phyloP scores from a whole-genome alignment of 2,329 filamentous ascomycete genomes.

The Colletotrichum lentis region DNA sequence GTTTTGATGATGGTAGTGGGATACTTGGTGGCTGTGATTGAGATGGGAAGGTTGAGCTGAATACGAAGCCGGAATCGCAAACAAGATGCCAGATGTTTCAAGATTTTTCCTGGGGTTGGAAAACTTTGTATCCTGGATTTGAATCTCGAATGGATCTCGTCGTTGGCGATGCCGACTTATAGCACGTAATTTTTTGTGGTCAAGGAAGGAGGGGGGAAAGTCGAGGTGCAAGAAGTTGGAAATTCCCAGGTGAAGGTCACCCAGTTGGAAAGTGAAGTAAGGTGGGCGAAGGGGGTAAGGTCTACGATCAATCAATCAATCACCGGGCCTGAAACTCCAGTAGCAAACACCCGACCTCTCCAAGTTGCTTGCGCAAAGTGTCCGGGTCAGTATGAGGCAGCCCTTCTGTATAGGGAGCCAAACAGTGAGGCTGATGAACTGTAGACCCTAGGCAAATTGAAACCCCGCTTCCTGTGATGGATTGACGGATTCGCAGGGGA shows the following conservation, averaged over 20 bases:
- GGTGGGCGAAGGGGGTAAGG: slow-evolving; percentile 8
- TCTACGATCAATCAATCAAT: slow-evolving; percentile 35
- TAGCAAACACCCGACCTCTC: slow-evolving; percentile 28
- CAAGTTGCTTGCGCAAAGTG: slow-evolving; percentile 23
- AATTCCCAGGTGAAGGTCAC: slow-evolving; percentile 8
- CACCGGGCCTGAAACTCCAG: slow-evolving; percentile 26
- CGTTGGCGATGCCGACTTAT: slow-evolving; percentile 13
- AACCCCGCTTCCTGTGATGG: slow-evolving; percentile 7
- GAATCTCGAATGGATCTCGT: not conserved
- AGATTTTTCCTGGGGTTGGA: not conserved
- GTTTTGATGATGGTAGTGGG: not conserved
- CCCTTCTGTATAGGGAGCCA: slow-evolving; percentile 13
- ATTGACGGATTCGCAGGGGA: slow-evolving; percentile 12
- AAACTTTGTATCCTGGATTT: not conserved
- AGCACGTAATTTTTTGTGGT: slow-evolving; percentile 13
- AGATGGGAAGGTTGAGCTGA: slow-evolving; percentile 1
- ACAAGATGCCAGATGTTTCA: not conserved
- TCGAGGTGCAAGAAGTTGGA: slow-evolving; percentile 6
- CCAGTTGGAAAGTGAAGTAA: not conserved
- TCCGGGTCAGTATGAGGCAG: slow-evolving; percentile 27
- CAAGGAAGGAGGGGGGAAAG: not conserved
- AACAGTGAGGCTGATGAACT: slow-evolving; percentile 8
- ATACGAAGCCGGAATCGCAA: not conserved
- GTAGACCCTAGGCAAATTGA: slow-evolving; percentile 4
- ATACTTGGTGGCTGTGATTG: not conserved